Percentiles rank a stretch among this genome's conserved stretches.
These are phyloP conservation scores for Populus ilicifolia DNA, from an alignment of 345 rosid genomes.

Conservation along the genomic window DNA sequence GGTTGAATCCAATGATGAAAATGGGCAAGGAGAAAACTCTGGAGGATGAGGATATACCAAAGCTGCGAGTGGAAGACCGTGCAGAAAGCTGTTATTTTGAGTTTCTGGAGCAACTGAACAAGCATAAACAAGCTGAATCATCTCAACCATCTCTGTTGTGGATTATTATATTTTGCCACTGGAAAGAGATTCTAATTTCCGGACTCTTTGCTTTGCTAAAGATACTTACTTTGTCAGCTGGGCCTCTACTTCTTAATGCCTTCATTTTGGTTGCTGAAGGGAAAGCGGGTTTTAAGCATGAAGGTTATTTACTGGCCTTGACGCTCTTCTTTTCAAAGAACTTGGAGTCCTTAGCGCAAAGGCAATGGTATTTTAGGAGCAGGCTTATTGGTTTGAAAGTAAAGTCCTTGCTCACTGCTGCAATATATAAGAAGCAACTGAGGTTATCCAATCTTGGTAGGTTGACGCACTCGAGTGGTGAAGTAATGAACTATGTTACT, in stretches of 20 bases:
- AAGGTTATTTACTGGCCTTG: conserved; percentile 68
- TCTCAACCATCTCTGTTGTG: conserved; percentile 51
- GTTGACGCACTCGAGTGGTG: conserved; percentile 74
- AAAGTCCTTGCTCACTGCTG: conserved; percentile 76
- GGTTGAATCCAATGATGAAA: conserved; percentile 77
- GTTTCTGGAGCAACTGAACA: conserved; percentile 51
- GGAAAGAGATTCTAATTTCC: conserved; percentile 62
- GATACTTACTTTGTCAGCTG: conserved; percentile 67
- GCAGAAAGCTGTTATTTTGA: conserved; percentile 66
- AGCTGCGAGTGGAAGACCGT: conserved; percentile 49
- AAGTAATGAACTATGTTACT: conserved; percentile 85
- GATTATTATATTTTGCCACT: conserved; percentile 55
- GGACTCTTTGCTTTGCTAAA: conserved; percentile 83
- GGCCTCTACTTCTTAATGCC: conserved; percentile 81
- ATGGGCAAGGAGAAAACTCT: conserved; percentile 63
- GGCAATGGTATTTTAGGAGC: conserved; percentile 89
- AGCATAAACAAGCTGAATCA: conserved; percentile 41
- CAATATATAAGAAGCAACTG: conserved; percentile 76
- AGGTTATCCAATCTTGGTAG: conserved; percentile 72
- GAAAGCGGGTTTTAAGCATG: conserved; percentile 50
- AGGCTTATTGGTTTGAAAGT: conserved; percentile 74
- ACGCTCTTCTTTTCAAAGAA: conserved; percentile 56
- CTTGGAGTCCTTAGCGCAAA: conserved; percentile 76
- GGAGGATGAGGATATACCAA: conserved; percentile 66
- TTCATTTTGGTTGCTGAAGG: conserved; percentile 93